These are phyloP conservation scores for Amborella trichopoda DNA, from an alignment of 164 flowering plant species.

Conservation along the genomic window DNA sequence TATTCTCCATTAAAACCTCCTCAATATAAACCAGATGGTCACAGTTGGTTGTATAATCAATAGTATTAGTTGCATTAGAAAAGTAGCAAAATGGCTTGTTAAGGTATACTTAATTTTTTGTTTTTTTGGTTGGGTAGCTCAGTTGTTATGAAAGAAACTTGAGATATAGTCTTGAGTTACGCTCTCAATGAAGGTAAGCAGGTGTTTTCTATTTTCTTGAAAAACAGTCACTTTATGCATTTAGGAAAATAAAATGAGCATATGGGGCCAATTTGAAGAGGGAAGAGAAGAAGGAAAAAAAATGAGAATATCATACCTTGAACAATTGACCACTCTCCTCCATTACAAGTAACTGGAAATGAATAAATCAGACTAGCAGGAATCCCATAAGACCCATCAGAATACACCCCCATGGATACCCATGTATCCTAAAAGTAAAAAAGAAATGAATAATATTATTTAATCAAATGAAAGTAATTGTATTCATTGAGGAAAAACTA, in stretches of 20 bases:
- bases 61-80: no score
- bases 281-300: no score
- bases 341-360: slow-evolving; percentile 83
- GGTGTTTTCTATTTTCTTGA: neutral
- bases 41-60: no score
- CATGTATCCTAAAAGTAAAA: slow-evolving; percentile 57
- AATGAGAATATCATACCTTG: slow-evolving; percentile 42
- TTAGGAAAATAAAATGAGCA: neutral
- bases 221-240: neutral
- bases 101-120: neutral
- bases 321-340: slow-evolving; percentile 87
- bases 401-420: slow-evolving; percentile 99
- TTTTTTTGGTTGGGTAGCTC: no score
- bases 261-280: no score
- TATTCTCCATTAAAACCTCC: no score
- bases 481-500: neutral
- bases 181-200: neutral
- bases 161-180: neutral
- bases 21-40: no score
- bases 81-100: no score
- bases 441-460: neutral
- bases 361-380: slow-evolving; percentile 96
- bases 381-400: slow-evolving; percentile 94
- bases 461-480: neutral
- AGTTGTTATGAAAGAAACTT: no score